Evolutionary conservation across 2,329 filamentous ascomycete genomes (phyloP).

Genomic region (Aspergillus novofumigatus): DNA sequence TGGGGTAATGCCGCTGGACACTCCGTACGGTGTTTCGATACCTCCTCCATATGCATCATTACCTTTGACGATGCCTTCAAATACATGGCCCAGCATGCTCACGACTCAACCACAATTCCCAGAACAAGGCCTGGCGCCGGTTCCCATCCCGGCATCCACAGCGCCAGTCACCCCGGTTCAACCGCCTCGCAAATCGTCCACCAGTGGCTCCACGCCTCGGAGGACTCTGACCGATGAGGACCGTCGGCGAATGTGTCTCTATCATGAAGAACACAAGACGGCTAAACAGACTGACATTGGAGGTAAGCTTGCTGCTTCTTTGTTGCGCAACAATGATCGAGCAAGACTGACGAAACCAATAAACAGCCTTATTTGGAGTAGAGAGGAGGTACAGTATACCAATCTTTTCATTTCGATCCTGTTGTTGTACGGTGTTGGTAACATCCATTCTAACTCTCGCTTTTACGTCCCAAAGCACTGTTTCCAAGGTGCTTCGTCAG

Average conservation of each 20-base stretch:
- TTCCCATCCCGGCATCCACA: slow-evolving; percentile 49
- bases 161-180: slow-evolving; percentile 47
- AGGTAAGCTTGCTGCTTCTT: slow-evolving; percentile 48
- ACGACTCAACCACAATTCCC: slow-evolving; percentile 66
- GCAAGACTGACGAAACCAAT: slow-evolving; percentile 14
- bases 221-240: slow-evolving; percentile 90
- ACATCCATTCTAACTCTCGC: slow-evolving; percentile 9
- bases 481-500: slow-evolving; percentile 94
- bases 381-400: slow-evolving; percentile 74
- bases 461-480: slow-evolving; percentile 62
- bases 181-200: slow-evolving; percentile 34
- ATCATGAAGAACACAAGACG: slow-evolving; percentile 82
- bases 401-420: neutral
- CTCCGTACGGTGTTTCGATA: slow-evolving; percentile 52
- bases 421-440: slow-evolving; percentile 2
- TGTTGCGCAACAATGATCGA: neutral
- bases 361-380: slow-evolving; percentile 78
- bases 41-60: slow-evolving; percentile 56
- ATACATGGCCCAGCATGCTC: slow-evolving; percentile 75
- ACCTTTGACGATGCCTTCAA: slow-evolving; percentile 67
- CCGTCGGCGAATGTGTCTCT: slow-evolving; percentile 87
- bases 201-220: slow-evolving; percentile 60
- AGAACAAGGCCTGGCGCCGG: slow-evolving; percentile 57
- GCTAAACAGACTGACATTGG: slow-evolving; percentile 97
- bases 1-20: slow-evolving; percentile 57